These are phyloP conservation scores for Nectriaceae sp. DNA, from an alignment of 2,329 filamentous ascomycete genomes.

Conservation along the genomic window DNA sequence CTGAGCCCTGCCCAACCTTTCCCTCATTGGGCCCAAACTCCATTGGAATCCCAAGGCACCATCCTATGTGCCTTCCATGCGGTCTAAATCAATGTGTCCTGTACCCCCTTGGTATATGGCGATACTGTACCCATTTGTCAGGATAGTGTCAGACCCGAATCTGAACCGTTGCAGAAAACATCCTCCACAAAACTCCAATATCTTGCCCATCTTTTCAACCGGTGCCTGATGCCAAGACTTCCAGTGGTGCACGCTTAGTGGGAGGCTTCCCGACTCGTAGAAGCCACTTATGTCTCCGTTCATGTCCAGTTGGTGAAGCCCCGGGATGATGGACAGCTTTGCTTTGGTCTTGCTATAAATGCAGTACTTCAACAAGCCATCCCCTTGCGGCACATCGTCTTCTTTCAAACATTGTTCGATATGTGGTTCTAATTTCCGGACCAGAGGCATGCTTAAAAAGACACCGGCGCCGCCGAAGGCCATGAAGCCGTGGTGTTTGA, in stretches of 20 bases:
- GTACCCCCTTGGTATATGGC: conserved; percentile 47
- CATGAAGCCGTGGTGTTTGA: conserved; percentile 57
- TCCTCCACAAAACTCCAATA: conserved; percentile 56
- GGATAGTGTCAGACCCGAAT: conserved; percentile 47
- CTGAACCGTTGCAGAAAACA: conserved; percentile 60
- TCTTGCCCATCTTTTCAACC: conserved; percentile 50
- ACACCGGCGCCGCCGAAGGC: conserved; percentile 63
- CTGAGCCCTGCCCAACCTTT: conserved; percentile 33
- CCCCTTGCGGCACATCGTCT: conserved; percentile 42
- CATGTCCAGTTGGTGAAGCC: conserved; percentile 60
- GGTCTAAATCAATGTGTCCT: conserved; percentile 42
- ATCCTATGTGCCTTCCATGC: conserved; percentile 57
- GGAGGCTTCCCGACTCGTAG: conserved; percentile 58
- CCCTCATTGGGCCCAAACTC: conserved; percentile 54
- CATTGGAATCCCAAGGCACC: conserved; percentile 51
- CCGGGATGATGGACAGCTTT: conserved; percentile 55
- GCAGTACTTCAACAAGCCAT: conserved; percentile 59
- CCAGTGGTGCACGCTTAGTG: conserved; percentile 64
- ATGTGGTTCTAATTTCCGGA: conserved; percentile 47
- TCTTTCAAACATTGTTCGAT: conserved; percentile 48
- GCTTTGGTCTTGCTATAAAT: conserved; percentile 56
- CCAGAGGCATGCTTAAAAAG: conserved; percentile 57
- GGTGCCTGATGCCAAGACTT: conserved; percentile 59
- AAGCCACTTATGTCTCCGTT: conserved; percentile 57
- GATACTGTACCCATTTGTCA: conserved; percentile 62